Conservation (phyloP, 768 basidiomycete species). For the Xerocomus potaroensis region DNA sequence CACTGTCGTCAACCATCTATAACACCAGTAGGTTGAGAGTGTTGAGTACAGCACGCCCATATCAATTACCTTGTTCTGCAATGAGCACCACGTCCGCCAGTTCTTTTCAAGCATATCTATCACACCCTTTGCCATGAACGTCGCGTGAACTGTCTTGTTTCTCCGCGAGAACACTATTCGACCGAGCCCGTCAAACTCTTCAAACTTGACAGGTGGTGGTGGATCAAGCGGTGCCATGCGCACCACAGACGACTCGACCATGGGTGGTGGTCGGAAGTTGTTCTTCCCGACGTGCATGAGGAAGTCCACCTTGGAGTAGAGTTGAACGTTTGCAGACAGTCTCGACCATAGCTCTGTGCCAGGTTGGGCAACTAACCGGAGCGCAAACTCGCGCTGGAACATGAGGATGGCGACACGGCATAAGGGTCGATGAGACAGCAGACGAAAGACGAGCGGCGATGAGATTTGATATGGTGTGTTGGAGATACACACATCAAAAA, state of each 20-base stretch:
- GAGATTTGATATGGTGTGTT: constrained; percentile 99
- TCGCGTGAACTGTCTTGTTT: constrained; percentile 87
- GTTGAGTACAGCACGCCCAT: not conserved
- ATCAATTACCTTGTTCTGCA: constrained; percentile 55
- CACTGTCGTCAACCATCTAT: constrained; percentile 68
- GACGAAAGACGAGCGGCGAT: constrained; percentile 93
- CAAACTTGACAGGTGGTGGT: constrained; percentile 92
- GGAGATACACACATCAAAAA: constrained; percentile 98
- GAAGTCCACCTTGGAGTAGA: constrained; percentile 95
- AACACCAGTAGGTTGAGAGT: not conserved
- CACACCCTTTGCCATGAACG: constrained; percentile 92
- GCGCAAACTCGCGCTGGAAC: constrained; percentile 99
- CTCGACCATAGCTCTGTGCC: constrained; percentile 88
- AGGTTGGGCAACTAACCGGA: constrained; percentile 84
- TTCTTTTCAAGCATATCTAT: constrained; percentile 93
- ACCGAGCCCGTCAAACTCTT: constrained; percentile 95
- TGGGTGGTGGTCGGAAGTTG: constrained; percentile 93
- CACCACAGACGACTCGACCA: constrained; percentile 91
- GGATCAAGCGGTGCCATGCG: constrained; percentile 90
- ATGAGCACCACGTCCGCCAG: constrained; percentile 87
- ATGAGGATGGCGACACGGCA: constrained; percentile 95
- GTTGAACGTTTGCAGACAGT: constrained; percentile 93
- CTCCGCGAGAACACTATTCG: constrained; percentile 85
- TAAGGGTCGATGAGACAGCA: constrained; percentile 92
- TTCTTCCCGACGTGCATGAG: constrained; percentile 96